phyloP scores from a whole-genome alignment of 768 basidiomycete species.

The Leucogyrophana mollusca region DNA sequence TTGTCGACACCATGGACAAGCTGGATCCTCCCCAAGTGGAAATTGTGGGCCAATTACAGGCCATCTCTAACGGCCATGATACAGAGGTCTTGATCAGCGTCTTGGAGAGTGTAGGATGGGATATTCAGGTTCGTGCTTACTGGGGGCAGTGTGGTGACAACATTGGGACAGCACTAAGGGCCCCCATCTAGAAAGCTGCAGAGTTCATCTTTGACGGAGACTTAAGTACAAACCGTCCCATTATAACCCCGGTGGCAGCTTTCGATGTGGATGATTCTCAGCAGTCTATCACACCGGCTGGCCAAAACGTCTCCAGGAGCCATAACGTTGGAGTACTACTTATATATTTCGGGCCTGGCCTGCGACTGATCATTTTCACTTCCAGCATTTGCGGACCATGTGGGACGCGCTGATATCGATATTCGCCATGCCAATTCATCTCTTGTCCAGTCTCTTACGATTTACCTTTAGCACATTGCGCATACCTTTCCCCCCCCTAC shows the following conservation, averaged over 20 bases:
- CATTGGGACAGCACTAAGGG: no score
- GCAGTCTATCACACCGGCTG: constrained; percentile 23
- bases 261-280: constrained; percentile 56
- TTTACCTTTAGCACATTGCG: constrained; percentile 67
- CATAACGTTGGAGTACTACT: constrained; percentile 17
- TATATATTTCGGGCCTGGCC: constrained; percentile 11
- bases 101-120: constrained; percentile 64
- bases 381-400: constrained; percentile 15
- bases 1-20: constrained; percentile 16
- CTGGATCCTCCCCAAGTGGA: constrained; percentile 9
- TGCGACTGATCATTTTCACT: constrained; percentile 6
- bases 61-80: constrained; percentile 44
- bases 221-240: constrained; percentile 13
- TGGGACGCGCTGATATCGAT: constrained; percentile 45
- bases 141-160: no score
- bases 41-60: constrained; percentile 14
- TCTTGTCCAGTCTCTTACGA: constrained; percentile 59
- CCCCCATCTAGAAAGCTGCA: constrained; percentile 46
- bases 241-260: constrained; percentile 27
- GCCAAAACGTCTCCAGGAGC: constrained; percentile 3
- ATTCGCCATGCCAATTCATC: constrained; percentile 57
- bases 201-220: constrained; percentile 54
- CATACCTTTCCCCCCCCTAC: constrained; percentile 61
- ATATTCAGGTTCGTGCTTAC: constrained; percentile 55
- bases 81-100: constrained; percentile 60